Percentiles rank a stretch among this genome's conserved stretches.
Conservation (phyloP, 495 filamentous ascomycete species). For the Aspergillus indologenus region DNA sequence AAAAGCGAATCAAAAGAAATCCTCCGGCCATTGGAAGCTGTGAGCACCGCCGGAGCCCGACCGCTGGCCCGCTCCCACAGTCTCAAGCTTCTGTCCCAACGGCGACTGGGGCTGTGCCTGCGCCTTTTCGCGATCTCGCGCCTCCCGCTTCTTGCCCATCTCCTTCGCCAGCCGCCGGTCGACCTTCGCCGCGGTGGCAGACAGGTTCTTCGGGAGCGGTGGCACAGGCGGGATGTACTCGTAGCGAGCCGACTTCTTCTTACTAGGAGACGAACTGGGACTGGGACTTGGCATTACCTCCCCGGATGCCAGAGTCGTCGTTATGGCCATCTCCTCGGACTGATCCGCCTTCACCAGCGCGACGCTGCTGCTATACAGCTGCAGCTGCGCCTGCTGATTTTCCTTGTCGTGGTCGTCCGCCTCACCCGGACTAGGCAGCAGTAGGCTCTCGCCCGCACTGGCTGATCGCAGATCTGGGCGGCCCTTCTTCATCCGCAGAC, state of each 20-base stretch:
- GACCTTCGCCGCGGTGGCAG: conserved; percentile 32
- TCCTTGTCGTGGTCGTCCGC: conserved; percentile 16
- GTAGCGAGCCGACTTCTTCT: conserved; percentile 22
- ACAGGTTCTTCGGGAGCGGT: conserved; percentile 41
- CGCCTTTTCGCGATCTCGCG: conserved; percentile 1
- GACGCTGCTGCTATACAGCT: background rate
- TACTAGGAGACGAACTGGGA: conserved; percentile 18
- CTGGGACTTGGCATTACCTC: background rate
- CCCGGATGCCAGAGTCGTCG: background rate
- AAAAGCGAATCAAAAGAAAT: conserved; percentile 38
- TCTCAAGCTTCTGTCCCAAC: background rate
- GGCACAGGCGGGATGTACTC: conserved; percentile 46
- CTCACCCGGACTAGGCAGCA: background rate
- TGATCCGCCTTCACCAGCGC: background rate
- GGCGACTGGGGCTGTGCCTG: background rate
- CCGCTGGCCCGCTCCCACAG: background rate
- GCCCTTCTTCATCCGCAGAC: conserved; percentile 28
- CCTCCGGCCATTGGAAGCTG: conserved; percentile 44
- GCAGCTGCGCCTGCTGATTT: conserved; percentile 10
- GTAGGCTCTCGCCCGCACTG: conserved; percentile 13
- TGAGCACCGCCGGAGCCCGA: background rate
- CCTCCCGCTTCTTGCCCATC: conserved; percentile 25
- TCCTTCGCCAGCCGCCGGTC: conserved; percentile 27
- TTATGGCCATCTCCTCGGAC: background rate
- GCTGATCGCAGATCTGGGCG: conserved; percentile 25